phyloP scores from a whole-genome alignment of 164 flowering plant species.

The Annona cherimola region DNA sequence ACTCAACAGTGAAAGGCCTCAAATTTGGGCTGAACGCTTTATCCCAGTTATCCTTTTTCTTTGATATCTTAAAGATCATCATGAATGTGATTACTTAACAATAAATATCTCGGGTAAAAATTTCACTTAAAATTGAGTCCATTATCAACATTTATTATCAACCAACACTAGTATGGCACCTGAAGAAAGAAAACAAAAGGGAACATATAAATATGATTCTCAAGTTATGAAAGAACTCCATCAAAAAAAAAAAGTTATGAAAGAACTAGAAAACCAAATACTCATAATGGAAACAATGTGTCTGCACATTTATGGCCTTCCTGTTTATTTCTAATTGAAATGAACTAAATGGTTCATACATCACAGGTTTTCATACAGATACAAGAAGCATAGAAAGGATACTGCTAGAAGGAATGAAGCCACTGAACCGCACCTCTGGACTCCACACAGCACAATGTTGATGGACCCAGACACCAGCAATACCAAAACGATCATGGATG shows the following conservation, averaged over 20 bases:
- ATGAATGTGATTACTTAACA: too few species aligned
- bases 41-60: neutral
- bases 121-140: too few species aligned
- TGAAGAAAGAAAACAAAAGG: too few species aligned
- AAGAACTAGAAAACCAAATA: neutral
- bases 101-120: too few species aligned
- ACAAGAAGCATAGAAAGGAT: slow-evolving; percentile 5
- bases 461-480: slow-evolving; percentile 97
- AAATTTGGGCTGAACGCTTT: neutral
- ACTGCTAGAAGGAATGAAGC: slow-evolving; percentile 10
- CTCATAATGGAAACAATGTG: neutral
- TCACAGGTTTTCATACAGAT: slow-evolving; percentile 6
- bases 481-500: slow-evolving; percentile 84
- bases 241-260: neutral
- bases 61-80: neutral
- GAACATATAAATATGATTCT: too few species aligned
- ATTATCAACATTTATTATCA: neutral
- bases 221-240: neutral
- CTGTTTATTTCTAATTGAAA: neutral
- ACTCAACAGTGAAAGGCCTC: neutral
- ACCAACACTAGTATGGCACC: neutral
- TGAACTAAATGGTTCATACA: slow-evolving; percentile 5
- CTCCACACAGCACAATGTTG: slow-evolving; percentile 99
- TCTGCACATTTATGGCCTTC: neutral
- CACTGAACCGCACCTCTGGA: slow-evolving; percentile 72